Conservation (phyloP, 1,139 yeast genomes). For the Geotrichum aggregatum region DNA sequence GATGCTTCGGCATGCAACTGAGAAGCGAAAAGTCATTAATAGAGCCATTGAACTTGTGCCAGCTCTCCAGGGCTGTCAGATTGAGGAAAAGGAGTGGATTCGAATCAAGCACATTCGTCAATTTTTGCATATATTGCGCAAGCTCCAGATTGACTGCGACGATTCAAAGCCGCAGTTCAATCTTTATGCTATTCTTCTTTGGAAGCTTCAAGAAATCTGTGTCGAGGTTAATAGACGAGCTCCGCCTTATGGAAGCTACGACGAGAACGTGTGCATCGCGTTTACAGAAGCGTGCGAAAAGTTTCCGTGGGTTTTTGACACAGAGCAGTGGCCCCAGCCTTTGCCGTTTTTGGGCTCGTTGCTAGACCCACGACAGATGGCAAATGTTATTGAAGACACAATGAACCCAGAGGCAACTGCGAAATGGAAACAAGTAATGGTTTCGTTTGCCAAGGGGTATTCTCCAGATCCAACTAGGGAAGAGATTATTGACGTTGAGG, state of each 20-base stretch:
- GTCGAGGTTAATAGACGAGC: background rate
- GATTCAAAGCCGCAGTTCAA: slow-evolving; percentile 3
- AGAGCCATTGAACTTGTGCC: background rate
- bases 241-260: background rate
- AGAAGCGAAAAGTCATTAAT: slow-evolving; percentile 1
- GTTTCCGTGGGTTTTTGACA: slow-evolving; percentile 5
- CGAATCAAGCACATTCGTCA: slow-evolving; percentile 1
- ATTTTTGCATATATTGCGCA: slow-evolving; percentile 1
- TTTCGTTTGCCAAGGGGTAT: background rate
- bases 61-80: slow-evolving; percentile 6
- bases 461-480: slow-evolving; percentile 44
- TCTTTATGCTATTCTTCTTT: slow-evolving; percentile 8
- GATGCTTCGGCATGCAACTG: slow-evolving; percentile 5
- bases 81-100: slow-evolving; percentile 5
- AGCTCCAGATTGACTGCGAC: background rate
- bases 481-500: slow-evolving; percentile 52
- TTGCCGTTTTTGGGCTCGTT: slow-evolving; percentile 8
- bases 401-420: background rate
- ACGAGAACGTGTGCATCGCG: background rate
- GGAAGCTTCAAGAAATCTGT: slow-evolving; percentile 1
- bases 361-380: slow-evolving; percentile 12
- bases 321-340: slow-evolving; percentile 7
- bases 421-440: background rate
- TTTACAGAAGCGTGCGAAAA: slow-evolving; percentile 1
- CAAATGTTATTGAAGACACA: background rate